Evolutionary conservation across 2,329 filamentous ascomycete genomes (phyloP).

Genomic region (Penicillium crustosum): DNA sequence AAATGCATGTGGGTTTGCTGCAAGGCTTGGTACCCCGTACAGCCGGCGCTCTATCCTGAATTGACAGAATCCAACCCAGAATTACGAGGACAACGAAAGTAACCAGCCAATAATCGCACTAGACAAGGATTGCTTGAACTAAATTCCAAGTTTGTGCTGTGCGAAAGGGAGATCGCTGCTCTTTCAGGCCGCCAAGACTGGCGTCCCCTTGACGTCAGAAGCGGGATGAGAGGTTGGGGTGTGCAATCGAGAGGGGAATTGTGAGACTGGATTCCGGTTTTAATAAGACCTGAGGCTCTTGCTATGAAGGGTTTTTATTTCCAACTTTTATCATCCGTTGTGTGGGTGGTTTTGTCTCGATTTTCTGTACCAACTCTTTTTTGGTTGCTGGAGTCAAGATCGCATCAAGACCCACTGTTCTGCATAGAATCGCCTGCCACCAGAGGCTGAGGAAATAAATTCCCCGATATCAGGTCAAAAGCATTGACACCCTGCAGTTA

Average conservation of each 20-base stretch:
- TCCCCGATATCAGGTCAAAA: background rate
- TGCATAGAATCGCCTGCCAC: slow-evolving; percentile 7
- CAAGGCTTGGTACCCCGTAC: background rate
- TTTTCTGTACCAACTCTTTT: background rate
- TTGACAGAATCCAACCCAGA: background rate
- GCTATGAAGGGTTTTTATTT: background rate
- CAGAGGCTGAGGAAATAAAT: background rate
- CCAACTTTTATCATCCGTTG: background rate
- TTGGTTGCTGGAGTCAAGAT: background rate
- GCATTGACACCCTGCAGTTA: background rate
- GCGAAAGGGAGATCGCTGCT: slow-evolving; percentile 16
- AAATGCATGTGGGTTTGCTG: background rate
- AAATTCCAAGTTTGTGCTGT: slow-evolving; percentile 13
- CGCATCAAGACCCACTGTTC: slow-evolving; percentile 6
- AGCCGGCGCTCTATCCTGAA: background rate
- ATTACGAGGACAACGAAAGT: background rate
- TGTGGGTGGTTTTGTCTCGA: background rate
- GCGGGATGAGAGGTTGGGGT: slow-evolving; percentile 19
- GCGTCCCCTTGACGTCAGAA: slow-evolving; percentile 23
- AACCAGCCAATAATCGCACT: background rate
- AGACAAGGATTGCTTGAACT: background rate
- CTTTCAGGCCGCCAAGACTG: slow-evolving; percentile 14
- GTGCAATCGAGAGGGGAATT: slow-evolving; percentile 1
- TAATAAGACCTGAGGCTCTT: slow-evolving; percentile 5
- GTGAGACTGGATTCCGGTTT: background rate